A percentile compares a stretch with the other conserved stretches of the same genome.
These are phyloP conservation scores for Kwoniella shivajii DNA, from an alignment of 1,284 basidiomycete species.

Conservation along the genomic window DNA sequence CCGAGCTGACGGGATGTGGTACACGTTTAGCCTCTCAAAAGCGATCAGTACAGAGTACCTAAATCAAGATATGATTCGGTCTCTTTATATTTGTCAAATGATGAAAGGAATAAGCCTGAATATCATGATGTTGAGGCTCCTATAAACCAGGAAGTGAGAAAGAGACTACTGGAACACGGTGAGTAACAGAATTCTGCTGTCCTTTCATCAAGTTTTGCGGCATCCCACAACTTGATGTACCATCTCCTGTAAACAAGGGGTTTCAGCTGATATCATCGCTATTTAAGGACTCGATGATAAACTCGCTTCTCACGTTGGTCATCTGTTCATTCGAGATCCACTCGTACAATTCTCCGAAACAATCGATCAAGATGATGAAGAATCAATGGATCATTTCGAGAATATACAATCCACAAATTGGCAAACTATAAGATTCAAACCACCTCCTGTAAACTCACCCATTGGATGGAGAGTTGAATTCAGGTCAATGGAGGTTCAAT, in stretches of 20 bases:
- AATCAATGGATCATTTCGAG: slow-evolving; percentile 96
- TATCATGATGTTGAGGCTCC: slow-evolving; percentile 90
- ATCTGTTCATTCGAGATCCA: slow-evolving; percentile 97
- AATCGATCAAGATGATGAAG: slow-evolving; percentile 84
- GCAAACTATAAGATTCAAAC: slow-evolving; percentile 99
- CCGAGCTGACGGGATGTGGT: no score
- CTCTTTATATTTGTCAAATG: slow-evolving; percentile 86
- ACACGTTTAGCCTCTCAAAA: slow-evolving; percentile 68
- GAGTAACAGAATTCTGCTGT: slow-evolving; percentile 32
- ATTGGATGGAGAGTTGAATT: slow-evolving; percentile 99
- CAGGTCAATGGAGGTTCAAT: slow-evolving; percentile 97
- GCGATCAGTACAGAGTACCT: slow-evolving; percentile 76
- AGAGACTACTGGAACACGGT: slow-evolving; percentile 74
- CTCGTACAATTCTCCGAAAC: slow-evolving; percentile 94
- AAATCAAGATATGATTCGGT: slow-evolving; percentile 98
- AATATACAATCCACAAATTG: slow-evolving; percentile 99
- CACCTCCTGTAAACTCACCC: slow-evolving; percentile 83
- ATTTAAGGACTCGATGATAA: slow-evolving; percentile 89
- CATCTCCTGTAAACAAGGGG: no score
- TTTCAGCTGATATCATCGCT: neutral
- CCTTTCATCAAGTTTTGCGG: no score
- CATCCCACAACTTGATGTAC: neutral
- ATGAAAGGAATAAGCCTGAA: slow-evolving; percentile 82
- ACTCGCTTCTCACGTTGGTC: slow-evolving; percentile 88
- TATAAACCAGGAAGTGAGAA: slow-evolving; percentile 72